Evolutionary conservation across 352 stramenopile species (phyloP).

Genomic region (Phytophthora sojae): DNA sequence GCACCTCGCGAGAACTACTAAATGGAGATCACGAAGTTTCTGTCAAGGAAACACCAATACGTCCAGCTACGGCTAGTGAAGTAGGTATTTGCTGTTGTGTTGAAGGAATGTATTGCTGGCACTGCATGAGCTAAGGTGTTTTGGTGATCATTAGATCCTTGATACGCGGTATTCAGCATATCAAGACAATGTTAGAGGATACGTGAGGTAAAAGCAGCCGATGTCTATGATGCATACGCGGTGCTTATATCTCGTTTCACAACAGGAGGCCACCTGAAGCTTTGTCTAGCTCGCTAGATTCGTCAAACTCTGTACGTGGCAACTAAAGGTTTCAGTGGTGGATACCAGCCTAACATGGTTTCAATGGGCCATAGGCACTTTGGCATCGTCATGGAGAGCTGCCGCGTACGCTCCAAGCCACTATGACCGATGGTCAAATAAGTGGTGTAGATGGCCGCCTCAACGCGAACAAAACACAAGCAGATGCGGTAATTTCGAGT

Average conservation of each 20-base stretch:
- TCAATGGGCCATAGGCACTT: conserved; percentile 16
- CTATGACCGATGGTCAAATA: conserved; percentile 12
- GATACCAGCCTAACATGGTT: background rate
- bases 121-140: background rate
- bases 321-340: background rate
- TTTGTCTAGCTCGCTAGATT: conserved; percentile 30
- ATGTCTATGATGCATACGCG: background rate
- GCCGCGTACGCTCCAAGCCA: conserved; percentile 13
- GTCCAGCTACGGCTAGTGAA: conserved; percentile 40
- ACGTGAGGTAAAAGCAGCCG: conserved; percentile 51
- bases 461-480: conserved; percentile 4
- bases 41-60: conserved; percentile 20
- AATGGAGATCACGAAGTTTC: conserved; percentile 21
- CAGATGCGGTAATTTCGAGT: conserved; percentile 4
- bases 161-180: conserved; percentile 39
- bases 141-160: conserved; percentile 23
- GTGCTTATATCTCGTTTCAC: background rate
- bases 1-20: conserved; percentile 17
- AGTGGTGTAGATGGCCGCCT: conserved; percentile 1
- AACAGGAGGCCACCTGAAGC: conserved; percentile 28
- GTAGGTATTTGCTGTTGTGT: conserved; percentile 19
- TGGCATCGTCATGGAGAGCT: conserved; percentile 42
- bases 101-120: background rate
- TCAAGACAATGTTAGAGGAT: conserved; percentile 45
- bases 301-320: conserved; percentile 24